phyloP scores from a whole-genome alignment of 768 basidiomycete species.

The Rhizopogon rudus region DNA sequence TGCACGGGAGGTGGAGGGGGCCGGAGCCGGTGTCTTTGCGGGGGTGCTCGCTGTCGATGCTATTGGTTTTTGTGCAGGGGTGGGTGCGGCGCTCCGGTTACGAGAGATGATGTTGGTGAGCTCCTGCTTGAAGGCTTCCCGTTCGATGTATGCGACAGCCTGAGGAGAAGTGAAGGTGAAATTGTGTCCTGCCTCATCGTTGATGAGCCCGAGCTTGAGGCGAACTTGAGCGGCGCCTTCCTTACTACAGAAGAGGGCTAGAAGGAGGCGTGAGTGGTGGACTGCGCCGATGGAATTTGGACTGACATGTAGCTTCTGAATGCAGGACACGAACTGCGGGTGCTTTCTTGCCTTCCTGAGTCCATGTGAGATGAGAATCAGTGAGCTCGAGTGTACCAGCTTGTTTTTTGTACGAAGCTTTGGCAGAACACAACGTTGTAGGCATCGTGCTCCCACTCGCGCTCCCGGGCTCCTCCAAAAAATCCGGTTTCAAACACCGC shows the following conservation, averaged over 20 bases:
- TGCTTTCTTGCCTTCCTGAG: slow-evolving; percentile 61
- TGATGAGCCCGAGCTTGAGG: slow-evolving; percentile 66
- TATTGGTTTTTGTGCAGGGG: slow-evolving; percentile 22
- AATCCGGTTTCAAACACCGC: slow-evolving; percentile 6
- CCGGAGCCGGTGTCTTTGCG: slow-evolving; percentile 26
- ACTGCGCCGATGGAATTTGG: neutral
- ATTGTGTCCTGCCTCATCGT: slow-evolving; percentile 71
- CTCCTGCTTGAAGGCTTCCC: slow-evolving; percentile 80
- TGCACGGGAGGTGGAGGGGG: slow-evolving; percentile 53
- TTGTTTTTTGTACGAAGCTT: slow-evolving; percentile 82
- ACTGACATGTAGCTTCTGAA: slow-evolving; percentile 58
- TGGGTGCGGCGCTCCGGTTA: slow-evolving; percentile 44
- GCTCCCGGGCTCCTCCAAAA: slow-evolving; percentile 2
- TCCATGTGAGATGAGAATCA: slow-evolving; percentile 72
- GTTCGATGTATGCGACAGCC: slow-evolving; percentile 58
- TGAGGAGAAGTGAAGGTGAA: slow-evolving; percentile 76
- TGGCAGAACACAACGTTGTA: slow-evolving; percentile 64
- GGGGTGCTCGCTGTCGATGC: slow-evolving; percentile 22
- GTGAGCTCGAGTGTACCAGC: slow-evolving; percentile 73
- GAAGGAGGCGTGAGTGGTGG: neutral
- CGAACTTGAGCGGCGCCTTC: slow-evolving; percentile 76
- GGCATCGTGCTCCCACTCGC: slow-evolving; percentile 39
- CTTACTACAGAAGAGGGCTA: slow-evolving; percentile 84
- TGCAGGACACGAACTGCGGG: slow-evolving; percentile 62
- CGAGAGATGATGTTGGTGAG: slow-evolving; percentile 72